phyloP scores from a whole-genome alignment of 345 rosid genomes.

The Arabis alpina region DNA sequence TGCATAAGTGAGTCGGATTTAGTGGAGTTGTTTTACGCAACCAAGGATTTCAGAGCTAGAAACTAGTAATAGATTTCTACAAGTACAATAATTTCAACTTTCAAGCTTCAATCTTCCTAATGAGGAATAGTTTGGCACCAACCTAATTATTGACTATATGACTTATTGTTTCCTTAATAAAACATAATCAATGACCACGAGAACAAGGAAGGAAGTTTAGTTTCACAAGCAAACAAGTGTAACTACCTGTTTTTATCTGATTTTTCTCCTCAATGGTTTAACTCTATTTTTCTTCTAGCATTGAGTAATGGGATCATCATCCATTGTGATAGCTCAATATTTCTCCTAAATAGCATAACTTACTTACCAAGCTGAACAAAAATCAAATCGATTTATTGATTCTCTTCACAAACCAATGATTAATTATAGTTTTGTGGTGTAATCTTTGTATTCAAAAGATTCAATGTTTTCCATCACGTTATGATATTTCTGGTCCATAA shows the following conservation, averaged over 20 bases:
- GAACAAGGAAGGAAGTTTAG: slow-evolving; percentile 1
- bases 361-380: slow-evolving; percentile 14
- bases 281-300: too few species aligned
- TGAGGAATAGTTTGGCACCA: slow-evolving; percentile 24
- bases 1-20: not conserved
- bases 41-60: not conserved
- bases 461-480: not conserved
- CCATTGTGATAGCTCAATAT: too few species aligned
- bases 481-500: slow-evolving; percentile 2
- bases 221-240: slow-evolving; percentile 20
- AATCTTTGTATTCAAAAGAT: not conserved
- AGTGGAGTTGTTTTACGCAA: slow-evolving; percentile 16
- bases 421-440: slow-evolving; percentile 15
- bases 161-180: not conserved
- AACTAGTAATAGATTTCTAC: not conserved
- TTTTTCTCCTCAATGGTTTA: not conserved
- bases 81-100: slow-evolving; percentile 16
- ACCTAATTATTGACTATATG: not conserved
- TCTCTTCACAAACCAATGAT: not conserved
- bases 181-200: not conserved
- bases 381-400: not conserved
- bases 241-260: not conserved
- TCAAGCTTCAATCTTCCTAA: not conserved
- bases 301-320: too few species aligned
- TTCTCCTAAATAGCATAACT: not conserved